Conservation (phyloP, 1,284 basidiomycete genomes). For the Fistulina hepatica region DNA sequence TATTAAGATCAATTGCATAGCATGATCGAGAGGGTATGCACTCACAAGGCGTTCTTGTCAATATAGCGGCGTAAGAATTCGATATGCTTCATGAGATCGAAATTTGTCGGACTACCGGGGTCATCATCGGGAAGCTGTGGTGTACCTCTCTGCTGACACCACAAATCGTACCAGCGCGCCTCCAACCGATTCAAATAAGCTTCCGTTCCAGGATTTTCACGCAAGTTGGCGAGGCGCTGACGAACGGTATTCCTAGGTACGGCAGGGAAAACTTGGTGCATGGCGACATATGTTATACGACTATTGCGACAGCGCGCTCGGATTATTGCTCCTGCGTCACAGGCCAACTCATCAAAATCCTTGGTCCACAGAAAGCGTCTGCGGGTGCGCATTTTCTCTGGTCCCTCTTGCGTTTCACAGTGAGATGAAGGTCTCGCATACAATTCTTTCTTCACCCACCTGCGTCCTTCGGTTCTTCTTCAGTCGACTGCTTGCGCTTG, state of each 20-base stretch:
- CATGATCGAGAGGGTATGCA: constrained; percentile 13
- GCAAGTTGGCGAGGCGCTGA: constrained; percentile 50
- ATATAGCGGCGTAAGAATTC: constrained; percentile 71
- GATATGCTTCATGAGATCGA: constrained; percentile 68
- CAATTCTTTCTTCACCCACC: neutral
- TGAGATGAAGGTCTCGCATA: constrained; percentile 9
- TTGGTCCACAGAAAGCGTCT: constrained; percentile 73
- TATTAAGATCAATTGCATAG: constrained; percentile 12
- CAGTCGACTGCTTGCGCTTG: constrained; percentile 27
- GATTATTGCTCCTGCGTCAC: constrained; percentile 77
- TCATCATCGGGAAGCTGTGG: constrained; percentile 62
- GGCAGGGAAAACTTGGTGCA: constrained; percentile 70
- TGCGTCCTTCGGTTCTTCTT: constrained; percentile 11
- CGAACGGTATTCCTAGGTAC: constrained; percentile 58
- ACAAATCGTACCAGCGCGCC: constrained; percentile 71
- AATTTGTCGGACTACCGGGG: constrained; percentile 55
- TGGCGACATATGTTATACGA: constrained; percentile 58
- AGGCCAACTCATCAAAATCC: constrained; percentile 78
- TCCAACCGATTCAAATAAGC: constrained; percentile 73
- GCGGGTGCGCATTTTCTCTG: constrained; percentile 28
- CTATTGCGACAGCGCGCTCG: constrained; percentile 59
- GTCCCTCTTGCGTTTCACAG: constrained; percentile 10
- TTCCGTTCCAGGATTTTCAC: constrained; percentile 54
- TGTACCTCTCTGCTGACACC: constrained; percentile 60
- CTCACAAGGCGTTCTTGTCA: constrained; percentile 79